Base-by-base conservation (phyloP, 2,329 filamentous ascomycete genomes). In the Penicillium sp. region DNA sequence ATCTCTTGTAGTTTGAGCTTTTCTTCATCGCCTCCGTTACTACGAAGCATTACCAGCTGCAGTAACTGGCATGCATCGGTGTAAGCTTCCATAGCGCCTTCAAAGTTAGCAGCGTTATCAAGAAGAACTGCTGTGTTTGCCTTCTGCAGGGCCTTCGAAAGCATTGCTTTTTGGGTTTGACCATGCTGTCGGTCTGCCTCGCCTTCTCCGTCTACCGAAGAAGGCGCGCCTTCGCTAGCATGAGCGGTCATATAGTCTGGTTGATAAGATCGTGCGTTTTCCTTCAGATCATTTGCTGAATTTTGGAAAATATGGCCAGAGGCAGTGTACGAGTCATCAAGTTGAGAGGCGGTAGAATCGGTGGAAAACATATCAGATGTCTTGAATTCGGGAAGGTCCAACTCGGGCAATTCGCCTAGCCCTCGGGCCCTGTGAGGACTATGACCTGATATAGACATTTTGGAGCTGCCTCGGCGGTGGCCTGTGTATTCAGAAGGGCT, bases 21-120 rank as follows among this genome's bases (percentile, higher is more conserved):
- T 70, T 87, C 86, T 66, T 99, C 94, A 48, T 96, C 91, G 31
- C 92, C 86, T 6, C 87, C 90, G 10, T 86, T 86, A 52, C 90
- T 96, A 63, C 89, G 85, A 52, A 86, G 77, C 76, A 99, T 88
- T 4, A 99, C 94, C 65, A 95, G 86, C 61, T 93, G 87, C 49
- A 99, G 76, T 53, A 99, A 79, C 50, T 86, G 83, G 68, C 94
- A 99, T 4, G 95, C 94, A 73, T 99, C 94, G 10, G 83, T 80
- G 69, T 99, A 99, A 13, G 93, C 91, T 65, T 90, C 85, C 68
- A 95, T 86, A 16, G 94, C 94, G 38, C 90, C 91, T 69, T 93
- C 89, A 58, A 94, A 93, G 67, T 97, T 96, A 65, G 94, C 89
- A 13, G 90, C 91, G 81, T 96, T 97, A 74, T 99, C 94, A 38